phyloP scores from a whole-genome alignment of 2,329 filamentous ascomycete species.

The Diaporthe amygdali region DNA sequence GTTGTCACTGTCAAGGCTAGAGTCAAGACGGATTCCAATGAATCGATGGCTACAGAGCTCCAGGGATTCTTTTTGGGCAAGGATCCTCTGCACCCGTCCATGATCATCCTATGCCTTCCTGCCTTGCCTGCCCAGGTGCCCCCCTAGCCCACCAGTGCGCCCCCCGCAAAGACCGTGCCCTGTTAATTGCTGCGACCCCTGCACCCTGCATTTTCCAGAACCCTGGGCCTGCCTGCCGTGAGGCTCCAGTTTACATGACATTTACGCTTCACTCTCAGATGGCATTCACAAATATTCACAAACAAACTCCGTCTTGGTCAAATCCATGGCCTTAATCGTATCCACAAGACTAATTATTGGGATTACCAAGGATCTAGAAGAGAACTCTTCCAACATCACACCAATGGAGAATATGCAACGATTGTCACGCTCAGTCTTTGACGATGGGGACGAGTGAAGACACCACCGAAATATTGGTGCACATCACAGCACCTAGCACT shows the following conservation, averaged over 20 bases:
- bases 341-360: background rate
- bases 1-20: background rate
- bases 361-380: background rate
- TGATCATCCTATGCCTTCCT: background rate
- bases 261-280: background rate
- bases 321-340: background rate
- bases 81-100: background rate
- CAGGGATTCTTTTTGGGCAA: background rate
- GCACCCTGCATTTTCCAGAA: background rate
- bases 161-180: background rate
- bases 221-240: constrained; percentile 2
- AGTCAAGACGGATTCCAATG: background rate
- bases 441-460: constrained; percentile 35
- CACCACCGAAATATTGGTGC: constrained; percentile 57
- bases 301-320: background rate
- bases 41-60: background rate
- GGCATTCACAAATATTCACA: background rate
- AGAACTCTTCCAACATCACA: background rate
- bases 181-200: background rate
- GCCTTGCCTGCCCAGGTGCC: background rate
- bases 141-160: no score
- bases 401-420: background rate
- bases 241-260: background rate
- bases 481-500: constrained; percentile 57
- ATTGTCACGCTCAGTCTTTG: background rate